Conservation (phyloP, 768 basidiomycete species). For the Kwoniella sp. region DNA sequence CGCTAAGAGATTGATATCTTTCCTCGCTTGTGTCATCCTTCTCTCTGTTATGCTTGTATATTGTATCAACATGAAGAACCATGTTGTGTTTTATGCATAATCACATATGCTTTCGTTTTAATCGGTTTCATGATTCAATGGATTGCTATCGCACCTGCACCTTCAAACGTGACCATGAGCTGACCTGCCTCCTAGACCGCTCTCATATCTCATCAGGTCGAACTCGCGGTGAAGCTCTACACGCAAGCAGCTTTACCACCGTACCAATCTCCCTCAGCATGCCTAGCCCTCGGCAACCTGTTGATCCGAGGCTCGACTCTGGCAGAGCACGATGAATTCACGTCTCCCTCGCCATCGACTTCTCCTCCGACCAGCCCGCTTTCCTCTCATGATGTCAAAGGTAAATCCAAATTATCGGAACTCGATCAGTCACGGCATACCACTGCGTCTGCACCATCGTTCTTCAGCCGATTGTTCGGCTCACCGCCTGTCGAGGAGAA, state of each 20-base stretch:
- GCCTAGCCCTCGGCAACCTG: constrained; percentile 44
- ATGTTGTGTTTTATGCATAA: too few species aligned
- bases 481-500: constrained; percentile 2
- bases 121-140: too few species aligned
- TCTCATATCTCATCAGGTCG: constrained; percentile 41
- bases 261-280: constrained; percentile 38
- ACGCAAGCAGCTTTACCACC: constrained; percentile 44
- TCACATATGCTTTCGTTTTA: too few species aligned
- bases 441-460: background rate
- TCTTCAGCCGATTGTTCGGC: constrained; percentile 13
- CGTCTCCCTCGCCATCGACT: background rate
- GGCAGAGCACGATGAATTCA: constrained; percentile 13
- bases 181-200: constrained; percentile 31
- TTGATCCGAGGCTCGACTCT: constrained; percentile 38
- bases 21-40: too few species aligned
- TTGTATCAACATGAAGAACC: too few species aligned
- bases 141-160: background rate
- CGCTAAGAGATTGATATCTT: background rate
- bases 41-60: too few species aligned
- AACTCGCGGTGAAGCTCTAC: constrained; percentile 37
- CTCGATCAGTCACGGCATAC: background rate
- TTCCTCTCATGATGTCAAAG: background rate
- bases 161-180: too few species aligned
- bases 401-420: constrained; percentile 16
- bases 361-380: background rate